These are phyloP conservation scores for Penicillium ucsense DNA, from an alignment of 495 filamentous ascomycete species.

Conservation along the genomic window DNA sequence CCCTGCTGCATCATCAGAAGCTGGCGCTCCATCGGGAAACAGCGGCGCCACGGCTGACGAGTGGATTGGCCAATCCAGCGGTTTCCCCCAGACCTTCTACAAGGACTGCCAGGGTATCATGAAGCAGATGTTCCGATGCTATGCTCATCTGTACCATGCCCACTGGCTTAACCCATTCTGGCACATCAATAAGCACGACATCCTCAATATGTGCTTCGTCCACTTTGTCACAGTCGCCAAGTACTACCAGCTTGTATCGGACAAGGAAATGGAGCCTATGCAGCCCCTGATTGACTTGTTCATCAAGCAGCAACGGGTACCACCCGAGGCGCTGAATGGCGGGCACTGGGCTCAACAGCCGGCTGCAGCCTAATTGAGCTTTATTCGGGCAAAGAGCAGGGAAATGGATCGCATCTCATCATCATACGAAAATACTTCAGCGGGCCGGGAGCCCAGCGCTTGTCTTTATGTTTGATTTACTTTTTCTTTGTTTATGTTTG, in stretches of 20 bases:
- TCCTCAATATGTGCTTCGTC: constrained; percentile 90
- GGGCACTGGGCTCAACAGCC: constrained; percentile 38
- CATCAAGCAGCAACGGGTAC: constrained; percentile 74
- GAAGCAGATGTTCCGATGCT: constrained; percentile 95
- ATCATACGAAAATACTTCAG: constrained; percentile 10
- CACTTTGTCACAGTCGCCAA: constrained; percentile 87
- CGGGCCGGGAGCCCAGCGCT: constrained; percentile 4
- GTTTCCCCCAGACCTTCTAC: constrained; percentile 79
- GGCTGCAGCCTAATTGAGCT: constrained; percentile 15
- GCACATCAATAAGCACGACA: constrained; percentile 72
- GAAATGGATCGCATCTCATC: neutral
- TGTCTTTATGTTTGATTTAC: neutral
- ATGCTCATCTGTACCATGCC: constrained; percentile 81
- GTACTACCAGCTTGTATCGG: constrained; percentile 69
- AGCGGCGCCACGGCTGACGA: constrained; percentile 32
- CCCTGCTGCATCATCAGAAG: constrained; percentile 36
- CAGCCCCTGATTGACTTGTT: constrained; percentile 84
- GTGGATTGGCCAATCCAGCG: constrained; percentile 80
- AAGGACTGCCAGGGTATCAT: constrained; percentile 83
- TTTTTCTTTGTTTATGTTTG: constrained; percentile 11
- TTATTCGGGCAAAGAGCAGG: neutral
- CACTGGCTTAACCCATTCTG: constrained; percentile 78
- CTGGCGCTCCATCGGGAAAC: constrained; percentile 26
- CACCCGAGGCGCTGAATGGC: constrained; percentile 49
- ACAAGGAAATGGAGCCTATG: constrained; percentile 87